Conservation (phyloP, 169 alveolate species). For the Miamiensis avidus region DNA sequence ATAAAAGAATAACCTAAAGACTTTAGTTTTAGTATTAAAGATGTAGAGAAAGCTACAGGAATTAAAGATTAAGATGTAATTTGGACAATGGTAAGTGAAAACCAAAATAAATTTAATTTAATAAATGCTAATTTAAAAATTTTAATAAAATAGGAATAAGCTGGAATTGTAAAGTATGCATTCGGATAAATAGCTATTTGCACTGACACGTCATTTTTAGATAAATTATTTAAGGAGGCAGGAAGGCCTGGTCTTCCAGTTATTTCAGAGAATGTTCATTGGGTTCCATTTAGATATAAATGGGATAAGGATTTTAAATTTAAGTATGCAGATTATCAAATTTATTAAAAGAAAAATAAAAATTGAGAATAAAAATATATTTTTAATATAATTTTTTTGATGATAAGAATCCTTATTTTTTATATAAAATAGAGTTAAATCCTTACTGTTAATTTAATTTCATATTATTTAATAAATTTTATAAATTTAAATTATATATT, state of each 20-base stretch:
- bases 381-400: no score
- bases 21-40: constrained; percentile 3
- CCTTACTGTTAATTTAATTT: no score
- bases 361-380: no score
- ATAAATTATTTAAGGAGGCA: constrained; percentile 17
- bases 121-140: not conserved
- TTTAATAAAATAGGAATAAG: constrained; percentile 5
- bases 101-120: not conserved
- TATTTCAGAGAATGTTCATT: not conserved
- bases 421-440: no score
- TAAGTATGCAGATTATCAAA: no score
- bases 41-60: constrained; percentile 20
- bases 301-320: constrained; percentile 25
- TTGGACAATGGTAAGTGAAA: constrained; percentile 11
- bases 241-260: constrained; percentile 29
- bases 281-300: constrained; percentile 31
- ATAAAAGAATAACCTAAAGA: not conserved
- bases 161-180: constrained; percentile 6
- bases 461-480: no score
- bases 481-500: no score
- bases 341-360: no score
- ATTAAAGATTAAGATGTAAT: constrained; percentile 17
- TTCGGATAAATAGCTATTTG: constrained; percentile 9
- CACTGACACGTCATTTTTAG: constrained; percentile 7
- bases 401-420: no score